Conservation (phyloP, 345 rosid genomes). For the Kernera saxatilis region DNA sequence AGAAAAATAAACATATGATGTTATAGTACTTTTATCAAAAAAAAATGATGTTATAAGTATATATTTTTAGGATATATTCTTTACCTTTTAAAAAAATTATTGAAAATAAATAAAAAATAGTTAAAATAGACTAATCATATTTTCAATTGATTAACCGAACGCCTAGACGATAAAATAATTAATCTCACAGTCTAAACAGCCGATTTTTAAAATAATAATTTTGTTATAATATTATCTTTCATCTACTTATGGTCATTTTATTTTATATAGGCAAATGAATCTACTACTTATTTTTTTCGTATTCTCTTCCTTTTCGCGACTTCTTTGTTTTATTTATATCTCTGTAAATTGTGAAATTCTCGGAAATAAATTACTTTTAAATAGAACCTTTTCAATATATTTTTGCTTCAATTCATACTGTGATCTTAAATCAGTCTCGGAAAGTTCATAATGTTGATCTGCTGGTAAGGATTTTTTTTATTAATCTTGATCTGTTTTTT, state of each 20-base stretch:
- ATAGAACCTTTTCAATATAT: background rate
- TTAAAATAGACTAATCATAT: too few species aligned
- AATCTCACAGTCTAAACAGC: background rate
- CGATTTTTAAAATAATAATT: background rate
- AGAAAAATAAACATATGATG: too few species aligned
- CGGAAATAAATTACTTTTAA: background rate
- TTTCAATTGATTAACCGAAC: too few species aligned
- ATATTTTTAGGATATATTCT: too few species aligned
- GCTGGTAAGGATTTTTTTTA: background rate
- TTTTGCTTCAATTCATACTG: background rate
- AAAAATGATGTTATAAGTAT: too few species aligned
- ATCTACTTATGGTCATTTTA: background rate
- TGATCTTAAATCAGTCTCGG: background rate
- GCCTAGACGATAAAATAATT: background rate
- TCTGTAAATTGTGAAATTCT: background rate
- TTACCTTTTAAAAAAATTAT: too few species aligned
- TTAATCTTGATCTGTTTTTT: background rate
- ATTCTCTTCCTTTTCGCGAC: background rate
- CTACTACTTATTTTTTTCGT: background rate
- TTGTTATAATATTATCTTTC: background rate
- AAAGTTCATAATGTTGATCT: background rate
- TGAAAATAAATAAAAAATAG: too few species aligned
- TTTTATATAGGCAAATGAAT: background rate
- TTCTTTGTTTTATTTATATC: background rate
- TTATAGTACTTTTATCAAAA: too few species aligned